Evolutionary conservation across 2,329 filamentous ascomycete species (phyloP).

Genomic region (Hypocrella siamensis): DNA sequence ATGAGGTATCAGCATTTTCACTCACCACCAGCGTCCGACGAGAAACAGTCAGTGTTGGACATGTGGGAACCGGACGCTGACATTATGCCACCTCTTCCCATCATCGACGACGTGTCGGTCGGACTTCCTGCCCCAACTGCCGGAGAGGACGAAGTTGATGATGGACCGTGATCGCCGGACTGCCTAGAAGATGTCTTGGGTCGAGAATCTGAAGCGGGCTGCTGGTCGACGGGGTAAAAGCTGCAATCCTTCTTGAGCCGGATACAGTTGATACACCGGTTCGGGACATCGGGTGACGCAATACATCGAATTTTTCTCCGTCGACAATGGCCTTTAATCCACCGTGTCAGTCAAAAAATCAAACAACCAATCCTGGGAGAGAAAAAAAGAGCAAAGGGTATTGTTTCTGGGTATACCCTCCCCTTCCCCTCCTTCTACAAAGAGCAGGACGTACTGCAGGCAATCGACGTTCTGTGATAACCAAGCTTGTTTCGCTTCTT

Average conservation of each 20-base stretch:
- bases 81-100: background rate
- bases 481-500: conserved; percentile 76
- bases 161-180: conserved; percentile 21
- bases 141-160: conserved; percentile 33
- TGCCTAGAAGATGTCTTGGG: conserved; percentile 24
- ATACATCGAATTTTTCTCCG: conserved; percentile 88
- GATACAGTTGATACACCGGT: conserved; percentile 83
- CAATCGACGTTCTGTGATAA: conserved; percentile 88
- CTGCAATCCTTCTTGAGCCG: conserved; percentile 88
- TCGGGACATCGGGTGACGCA: conserved; percentile 57
- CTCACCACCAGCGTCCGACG: conserved; percentile 28
- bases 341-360: conserved; percentile 1
- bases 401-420: background rate
- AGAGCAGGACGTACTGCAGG: conserved; percentile 60
- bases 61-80: conserved; percentile 14
- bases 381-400: background rate
- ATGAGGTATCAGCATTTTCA: conserved; percentile 3
- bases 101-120: conserved; percentile 18
- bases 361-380: background rate
- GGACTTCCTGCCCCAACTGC: conserved; percentile 25
- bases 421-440: background rate
- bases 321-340: conserved; percentile 62
- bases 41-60: conserved; percentile 19
- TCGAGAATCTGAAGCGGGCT: conserved; percentile 32
- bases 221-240: conserved; percentile 78